phyloP scores from a whole-genome alignment of 805 yeast species.

The Candida piceae region DNA sequence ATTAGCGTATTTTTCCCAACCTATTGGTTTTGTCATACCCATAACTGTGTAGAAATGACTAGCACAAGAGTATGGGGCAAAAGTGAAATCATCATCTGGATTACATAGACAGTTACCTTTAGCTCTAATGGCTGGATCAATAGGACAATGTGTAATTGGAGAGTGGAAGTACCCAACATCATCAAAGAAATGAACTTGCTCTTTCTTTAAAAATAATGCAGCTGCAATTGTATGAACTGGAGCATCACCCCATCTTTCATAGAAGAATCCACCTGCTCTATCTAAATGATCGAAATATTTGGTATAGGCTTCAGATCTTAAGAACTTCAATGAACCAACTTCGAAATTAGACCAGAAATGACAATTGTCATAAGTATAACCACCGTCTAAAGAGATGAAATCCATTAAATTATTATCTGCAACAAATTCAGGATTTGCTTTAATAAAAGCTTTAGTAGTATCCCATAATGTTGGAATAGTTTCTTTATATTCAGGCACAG shows the following conservation, averaged over 20 bases:
- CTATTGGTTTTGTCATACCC: constrained; percentile 54
- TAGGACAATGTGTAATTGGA: constrained; percentile 80
- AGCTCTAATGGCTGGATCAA: constrained; percentile 50
- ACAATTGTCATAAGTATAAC: constrained; percentile 69
- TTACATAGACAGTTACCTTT: constrained; percentile 69
- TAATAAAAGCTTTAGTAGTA: constrained; percentile 56
- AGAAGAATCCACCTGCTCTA: constrained; percentile 84
- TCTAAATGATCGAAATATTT: constrained; percentile 73
- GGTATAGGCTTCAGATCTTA: constrained; percentile 67
- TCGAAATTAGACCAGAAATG: constrained; percentile 93
- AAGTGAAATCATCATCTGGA: constrained; percentile 69
- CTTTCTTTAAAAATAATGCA: constrained; percentile 65
- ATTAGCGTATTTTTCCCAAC: constrained; percentile 60
- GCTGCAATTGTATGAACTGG: constrained; percentile 90
- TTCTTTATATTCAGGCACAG: constrained; percentile 66
- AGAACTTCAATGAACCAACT: constrained; percentile 66
- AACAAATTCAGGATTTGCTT: constrained; percentile 53
- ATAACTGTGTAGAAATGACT: constrained; percentile 53
- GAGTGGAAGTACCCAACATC: constrained; percentile 83
- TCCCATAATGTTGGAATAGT: constrained; percentile 79
- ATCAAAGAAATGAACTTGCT: constrained; percentile 71
- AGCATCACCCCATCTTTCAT: constrained; percentile 94
- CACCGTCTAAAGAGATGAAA: constrained; percentile 66
- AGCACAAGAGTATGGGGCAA: constrained; percentile 70
- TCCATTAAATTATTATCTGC: constrained; percentile 60